Evolutionary conservation across 192 early-diverging fungal genomes (phyloP), one percentile per base, ranked within the genome.

Genomic region (Jimgerdemannia lactiflua): DNA sequence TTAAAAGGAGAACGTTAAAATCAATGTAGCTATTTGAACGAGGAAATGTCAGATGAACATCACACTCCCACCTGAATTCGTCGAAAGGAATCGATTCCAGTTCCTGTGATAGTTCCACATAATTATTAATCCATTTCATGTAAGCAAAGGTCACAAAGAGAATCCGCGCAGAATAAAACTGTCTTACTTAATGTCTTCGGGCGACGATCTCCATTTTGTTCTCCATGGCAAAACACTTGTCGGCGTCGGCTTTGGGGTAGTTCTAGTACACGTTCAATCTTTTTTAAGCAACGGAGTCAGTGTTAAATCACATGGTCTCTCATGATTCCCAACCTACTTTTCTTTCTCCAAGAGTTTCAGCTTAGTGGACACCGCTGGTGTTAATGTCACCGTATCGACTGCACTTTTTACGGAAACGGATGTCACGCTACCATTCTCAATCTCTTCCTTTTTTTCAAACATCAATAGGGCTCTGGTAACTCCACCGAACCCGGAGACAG

Each of bases 21-120:
- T 29, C 29, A 29, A 1, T 29, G 29, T 29, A 29, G 29, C 29
- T 29, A 29, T 29, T 29, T 29, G 29, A 29, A 29, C 29, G 29
- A 42, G 3, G 3, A 64, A 64, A 14, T 17, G 41, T 42, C 11
- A 39, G 19, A 10, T 17, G 2, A 17, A 43, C 19, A n/a, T 40
- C n/a, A 63, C 10, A 7, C 39, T n/a, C 69, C 18, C 66, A 81
- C 83, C 85, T 43, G 82, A 86, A 74, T 90, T 90, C 18, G 89
- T 90, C 0, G 87, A 90, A 70, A 90, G 70, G 63, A 86, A 90
- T 43, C 89, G 76, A 73, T 86, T 88, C 89, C 89, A 90, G 54
- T 90, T 90, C 44, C 88, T 89, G 69, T 40, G 70, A 3, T 39
- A 39, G 29, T 29, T 29, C 29, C 29, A 29, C 29, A 29, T 29